Evolutionary conservation across 1,139 yeast genomes (phyloP).

Genomic region (Nakaseomyces uthaithaninus): DNA sequence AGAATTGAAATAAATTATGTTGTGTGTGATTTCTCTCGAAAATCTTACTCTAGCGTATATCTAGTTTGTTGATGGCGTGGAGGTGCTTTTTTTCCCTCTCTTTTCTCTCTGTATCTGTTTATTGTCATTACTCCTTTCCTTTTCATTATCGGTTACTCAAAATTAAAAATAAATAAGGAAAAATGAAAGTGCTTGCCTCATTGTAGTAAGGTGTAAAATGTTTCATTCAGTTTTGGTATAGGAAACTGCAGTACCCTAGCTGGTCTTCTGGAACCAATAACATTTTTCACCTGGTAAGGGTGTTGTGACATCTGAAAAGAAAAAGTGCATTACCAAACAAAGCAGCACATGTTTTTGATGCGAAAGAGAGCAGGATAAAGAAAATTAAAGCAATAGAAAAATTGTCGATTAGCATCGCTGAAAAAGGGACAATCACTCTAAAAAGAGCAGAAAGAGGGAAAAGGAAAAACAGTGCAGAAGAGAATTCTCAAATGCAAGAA

Average conservation of each 20-base stretch:
- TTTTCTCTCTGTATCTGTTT: too few species aligned
- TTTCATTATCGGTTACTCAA: too few species aligned
- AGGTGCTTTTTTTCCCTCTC: too few species aligned
- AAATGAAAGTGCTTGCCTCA: too few species aligned
- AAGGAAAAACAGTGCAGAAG: neutral
- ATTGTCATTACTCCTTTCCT: neutral
- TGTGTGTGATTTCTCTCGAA: too few species aligned
- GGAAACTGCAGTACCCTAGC: neutral
- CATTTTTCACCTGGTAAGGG: neutral
- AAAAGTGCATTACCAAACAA: too few species aligned
- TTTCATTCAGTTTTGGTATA: neutral
- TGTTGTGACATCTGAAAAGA: constrained; percentile 2
- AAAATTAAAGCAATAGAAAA: neutral
- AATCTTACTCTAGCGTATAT: too few species aligned
- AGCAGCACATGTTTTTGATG: too few species aligned
- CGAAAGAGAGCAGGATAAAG: too few species aligned
- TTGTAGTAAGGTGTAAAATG: neutral
- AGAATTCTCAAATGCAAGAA: neutral
- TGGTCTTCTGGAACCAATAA: neutral
- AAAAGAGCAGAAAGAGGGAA: neutral
- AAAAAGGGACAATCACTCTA: neutral
- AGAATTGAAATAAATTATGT: neutral
- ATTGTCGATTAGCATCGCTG: neutral
- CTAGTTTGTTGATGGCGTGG: too few species aligned
- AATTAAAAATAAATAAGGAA: too few species aligned